Evolutionary conservation across 352 stramenopile genomes (phyloP).

Genomic region (Phytopythium chamaehyphon): DNA sequence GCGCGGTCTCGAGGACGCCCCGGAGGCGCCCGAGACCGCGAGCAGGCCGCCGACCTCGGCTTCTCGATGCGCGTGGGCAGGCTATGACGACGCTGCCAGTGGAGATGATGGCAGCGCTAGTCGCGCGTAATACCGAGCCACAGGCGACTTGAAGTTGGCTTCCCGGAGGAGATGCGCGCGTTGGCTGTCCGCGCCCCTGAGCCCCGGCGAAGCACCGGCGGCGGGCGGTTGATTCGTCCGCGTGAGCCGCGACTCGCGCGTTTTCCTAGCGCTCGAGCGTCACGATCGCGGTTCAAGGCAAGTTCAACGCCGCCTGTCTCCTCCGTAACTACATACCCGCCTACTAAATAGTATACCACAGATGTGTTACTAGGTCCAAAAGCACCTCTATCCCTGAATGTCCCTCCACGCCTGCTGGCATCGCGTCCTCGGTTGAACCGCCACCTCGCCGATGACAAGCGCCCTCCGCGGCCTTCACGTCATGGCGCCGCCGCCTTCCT

Average conservation of each 20-base stretch:
- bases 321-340: not conserved
- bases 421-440: too few relatives aligned
- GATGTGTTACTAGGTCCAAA: too few relatives aligned
- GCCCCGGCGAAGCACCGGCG: not conserved
- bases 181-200: not conserved
- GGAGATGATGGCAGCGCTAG: not conserved
- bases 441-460: too few relatives aligned
- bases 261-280: constrained; percentile 2
- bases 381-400: too few relatives aligned
- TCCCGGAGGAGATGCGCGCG: not conserved
- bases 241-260: not conserved
- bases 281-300: constrained; percentile 3
- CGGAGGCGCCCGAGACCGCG: not conserved
- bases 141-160: constrained; percentile 2
- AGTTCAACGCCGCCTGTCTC: constrained; percentile 7
- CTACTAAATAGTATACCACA: not conserved
- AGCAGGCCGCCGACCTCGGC: not conserved
- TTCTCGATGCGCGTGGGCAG: not conserved
- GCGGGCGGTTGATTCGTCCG: not conserved
- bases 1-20: not conserved
- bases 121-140: not conserved
- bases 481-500: not conserved
- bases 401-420: too few relatives aligned
- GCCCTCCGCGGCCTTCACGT: too few relatives aligned
- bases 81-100: not conserved